phyloP scores from a whole-genome alignment of 495 filamentous ascomycete species.

The Penicillium parvum region DNA sequence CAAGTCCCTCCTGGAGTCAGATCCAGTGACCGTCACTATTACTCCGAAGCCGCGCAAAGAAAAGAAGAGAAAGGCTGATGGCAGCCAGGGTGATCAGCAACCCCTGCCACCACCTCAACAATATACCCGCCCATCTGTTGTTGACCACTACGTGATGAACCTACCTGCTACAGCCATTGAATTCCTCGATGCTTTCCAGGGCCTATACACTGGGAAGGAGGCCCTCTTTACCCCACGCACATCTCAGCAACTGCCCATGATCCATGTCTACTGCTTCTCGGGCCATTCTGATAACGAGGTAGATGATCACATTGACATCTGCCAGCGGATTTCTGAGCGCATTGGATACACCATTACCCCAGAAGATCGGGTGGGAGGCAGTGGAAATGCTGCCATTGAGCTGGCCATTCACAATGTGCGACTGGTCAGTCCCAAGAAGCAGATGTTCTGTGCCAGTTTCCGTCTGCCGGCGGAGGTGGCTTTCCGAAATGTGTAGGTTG shows the following conservation, averaged over 20 bases:
- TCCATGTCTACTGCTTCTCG: conserved; percentile 90
- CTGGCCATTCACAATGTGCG: conserved; percentile 72
- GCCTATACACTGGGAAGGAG: conserved; percentile 69
- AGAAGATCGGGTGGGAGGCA: conserved; percentile 47
- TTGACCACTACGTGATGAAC: conserved; percentile 95
- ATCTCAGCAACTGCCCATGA: conserved; percentile 60
- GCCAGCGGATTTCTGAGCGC: conserved; percentile 59
- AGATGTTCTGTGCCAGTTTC: conserved; percentile 95
- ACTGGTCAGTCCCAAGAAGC: conserved; percentile 87
- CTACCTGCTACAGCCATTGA: conserved; percentile 82
- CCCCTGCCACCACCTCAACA: conserved; percentile 38
- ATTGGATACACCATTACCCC: conserved; percentile 58
- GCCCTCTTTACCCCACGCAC: conserved; percentile 60
- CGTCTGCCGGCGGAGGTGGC: conserved; percentile 77
- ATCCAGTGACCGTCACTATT: conserved; percentile 44
- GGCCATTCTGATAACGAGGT: conserved; percentile 68
- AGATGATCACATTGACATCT: conserved; percentile 58
- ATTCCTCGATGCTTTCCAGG: conserved; percentile 82
- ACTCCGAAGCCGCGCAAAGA: conserved; percentile 26
- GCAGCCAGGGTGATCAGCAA: conserved; percentile 17
- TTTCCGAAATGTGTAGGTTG: conserved; percentile 44
- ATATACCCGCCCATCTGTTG: conserved; percentile 56
- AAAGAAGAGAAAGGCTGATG: conserved; percentile 19
- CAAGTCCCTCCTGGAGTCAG: conserved; percentile 51
- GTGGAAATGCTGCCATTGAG: conserved; percentile 45